Base-by-base conservation (phyloP, 805 yeast genomes). In the Kluyveromyces dobzhanskii region DNA sequence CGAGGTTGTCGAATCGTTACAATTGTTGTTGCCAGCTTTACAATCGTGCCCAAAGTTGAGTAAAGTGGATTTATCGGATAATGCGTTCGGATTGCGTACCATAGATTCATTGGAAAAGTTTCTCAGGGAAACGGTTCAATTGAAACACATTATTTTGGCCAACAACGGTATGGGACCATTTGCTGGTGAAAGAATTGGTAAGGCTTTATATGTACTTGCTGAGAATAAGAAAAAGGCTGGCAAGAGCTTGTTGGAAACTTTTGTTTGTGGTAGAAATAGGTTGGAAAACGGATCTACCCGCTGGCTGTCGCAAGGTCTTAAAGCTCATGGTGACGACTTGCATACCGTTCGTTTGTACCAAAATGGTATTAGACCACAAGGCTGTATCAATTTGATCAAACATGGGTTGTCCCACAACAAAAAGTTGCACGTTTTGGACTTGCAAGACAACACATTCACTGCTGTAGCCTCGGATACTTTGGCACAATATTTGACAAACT, bases 81-180 rank as follows among this genome's bases (percentile, higher is more conserved):
- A 92, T 59, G 99, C 99, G 0, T 82, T 90, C 59, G 99, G 99
- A 10, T 80, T 92, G 56, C 94, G 92, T 56, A 84, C 97, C 17
- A 85, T 92, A 45, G 95, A 82, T 42, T 94, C 92, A 7, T 71
- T 92, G 40, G 95, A 92, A 57, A 70, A 68, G 19, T 87, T 80
- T 52, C 68, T 92, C 42, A 66, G 84, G 10, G 70, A 80, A 50
- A 94, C 90, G 26, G 72, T 76, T 13, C 78, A 94, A 18, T 65
- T 92, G 40, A 82, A 85, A 62, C 96, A 92, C 58, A 73, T 92
- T 60, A 79, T 85, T 48, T 69, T 92, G 45, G 81, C 96, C 34
- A 92, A 92, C 65, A 92, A 92, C 61, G 99, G 99, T 40, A 81
- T 92, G 78, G 99, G 99, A 26, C 99, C 99, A 18, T 83, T 83